A percentile compares a stretch with the other conserved stretches of the same genome.
phyloP scores from a whole-genome alignment of 163 green algal species.

The Scenedesmus sp. region DNA sequence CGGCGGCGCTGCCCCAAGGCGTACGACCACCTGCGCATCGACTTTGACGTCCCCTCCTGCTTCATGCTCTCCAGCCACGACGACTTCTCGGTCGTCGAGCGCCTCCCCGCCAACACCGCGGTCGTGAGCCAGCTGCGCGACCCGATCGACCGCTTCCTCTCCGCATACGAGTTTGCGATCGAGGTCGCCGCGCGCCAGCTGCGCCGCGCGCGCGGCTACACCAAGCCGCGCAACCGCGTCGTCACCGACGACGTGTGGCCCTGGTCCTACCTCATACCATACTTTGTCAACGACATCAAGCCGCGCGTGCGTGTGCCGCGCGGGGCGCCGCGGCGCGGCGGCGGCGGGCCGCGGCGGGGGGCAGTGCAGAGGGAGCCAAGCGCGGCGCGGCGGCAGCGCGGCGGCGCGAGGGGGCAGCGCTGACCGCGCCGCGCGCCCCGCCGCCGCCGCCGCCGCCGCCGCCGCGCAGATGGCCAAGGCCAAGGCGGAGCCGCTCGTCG shows the following conservation, averaged over 20 bases:
- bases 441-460: no score
- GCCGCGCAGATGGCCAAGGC: constrained; percentile 48
- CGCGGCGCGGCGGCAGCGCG: no score
- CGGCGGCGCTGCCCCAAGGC: constrained; percentile 69
- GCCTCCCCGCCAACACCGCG: constrained; percentile 56
- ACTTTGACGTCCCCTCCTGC: constrained; percentile 75
- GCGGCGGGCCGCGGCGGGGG: no score
- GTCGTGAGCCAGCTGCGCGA: constrained; percentile 91
- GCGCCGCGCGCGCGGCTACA: constrained; percentile 6
- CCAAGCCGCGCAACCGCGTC: constrained; percentile 49
- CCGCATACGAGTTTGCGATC: constrained; percentile 95
- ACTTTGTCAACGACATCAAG: constrained; percentile 79
- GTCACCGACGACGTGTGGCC: constrained; percentile 90
- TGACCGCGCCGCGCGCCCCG: no score
- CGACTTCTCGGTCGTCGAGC: constrained; percentile 87
- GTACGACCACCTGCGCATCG: constrained; percentile 88
- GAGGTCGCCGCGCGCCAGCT: constrained; percentile 73
- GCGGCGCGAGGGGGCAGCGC: no score
- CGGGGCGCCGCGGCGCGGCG: no score
- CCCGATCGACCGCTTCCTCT: constrained; percentile 89
- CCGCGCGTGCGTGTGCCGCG: neutral
- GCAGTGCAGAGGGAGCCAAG: no score
- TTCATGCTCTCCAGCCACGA: constrained; percentile 89
- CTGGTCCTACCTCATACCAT: constrained; percentile 88
- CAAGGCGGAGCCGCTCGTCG: constrained; percentile 2